These are phyloP conservation scores for Talaromyces ruber DNA, from an alignment of 495 filamentous ascomycete species.

Conservation along the genomic window DNA sequence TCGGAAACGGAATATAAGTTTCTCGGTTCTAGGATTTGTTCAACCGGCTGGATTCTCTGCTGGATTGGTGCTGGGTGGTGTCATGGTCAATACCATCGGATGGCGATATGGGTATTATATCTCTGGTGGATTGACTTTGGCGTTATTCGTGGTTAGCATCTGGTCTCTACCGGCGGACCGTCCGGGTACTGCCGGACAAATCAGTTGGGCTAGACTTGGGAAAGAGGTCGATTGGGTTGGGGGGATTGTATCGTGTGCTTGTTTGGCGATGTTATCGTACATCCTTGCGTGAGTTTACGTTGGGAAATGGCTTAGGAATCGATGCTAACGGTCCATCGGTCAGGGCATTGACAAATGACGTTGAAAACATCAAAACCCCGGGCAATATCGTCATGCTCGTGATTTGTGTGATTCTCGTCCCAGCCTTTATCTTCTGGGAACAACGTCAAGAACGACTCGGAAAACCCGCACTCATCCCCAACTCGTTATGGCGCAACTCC, in stretches of 20 bases:
- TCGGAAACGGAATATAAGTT: conserved; percentile 38
- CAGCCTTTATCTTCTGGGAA: conserved; percentile 41
- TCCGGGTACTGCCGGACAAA: conserved; percentile 8
- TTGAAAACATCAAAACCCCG: conserved; percentile 23
- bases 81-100: conserved; percentile 37
- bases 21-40: conserved; percentile 40
- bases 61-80: conserved; percentile 45
- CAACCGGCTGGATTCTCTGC: conserved; percentile 44
- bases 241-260: conserved; percentile 27
- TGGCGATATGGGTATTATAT: conserved; percentile 46
- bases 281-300: conserved; percentile 29
- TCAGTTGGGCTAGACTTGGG: conserved; percentile 7
- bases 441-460: conserved; percentile 26
- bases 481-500: conserved; percentile 42
- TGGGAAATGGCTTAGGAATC: too few relatives aligned
- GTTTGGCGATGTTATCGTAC: conserved; percentile 37
- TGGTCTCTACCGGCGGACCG: conserved; percentile 28
- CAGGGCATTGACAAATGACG: conserved; percentile 29
- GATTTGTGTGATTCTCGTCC: conserved; percentile 26
- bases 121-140: conserved; percentile 25
- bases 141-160: conserved; percentile 23
- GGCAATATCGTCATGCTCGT: conserved; percentile 32
- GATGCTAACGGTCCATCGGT: neutral
- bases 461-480: conserved; percentile 44
- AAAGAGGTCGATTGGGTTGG: conserved; percentile 46